Percentiles rank a stretch among this genome's conserved stretches.
Conservation (phyloP, 2,329 filamentous ascomycete species). For the Paraconiothyrium sp. region DNA sequence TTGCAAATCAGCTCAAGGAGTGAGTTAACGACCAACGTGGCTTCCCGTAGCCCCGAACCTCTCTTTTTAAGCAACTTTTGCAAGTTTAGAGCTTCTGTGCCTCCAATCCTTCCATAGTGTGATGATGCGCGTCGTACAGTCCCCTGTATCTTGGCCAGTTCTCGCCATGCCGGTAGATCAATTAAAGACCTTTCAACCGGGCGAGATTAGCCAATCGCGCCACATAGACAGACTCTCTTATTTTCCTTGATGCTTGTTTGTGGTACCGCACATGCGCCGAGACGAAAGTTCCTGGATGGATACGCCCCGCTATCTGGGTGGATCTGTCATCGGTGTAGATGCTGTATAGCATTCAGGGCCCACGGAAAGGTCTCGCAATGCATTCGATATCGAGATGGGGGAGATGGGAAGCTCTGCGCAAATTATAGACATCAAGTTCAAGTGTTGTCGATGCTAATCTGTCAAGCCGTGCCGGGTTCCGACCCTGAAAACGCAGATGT, state of each 20-base stretch:
- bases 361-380: too few species aligned
- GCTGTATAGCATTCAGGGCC: background rate
- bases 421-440: too few species aligned
- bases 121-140: constrained; percentile 18
- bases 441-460: background rate
- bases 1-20: constrained; percentile 18
- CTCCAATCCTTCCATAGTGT: constrained; percentile 16
- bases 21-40: background rate
- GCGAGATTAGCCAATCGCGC: constrained; percentile 10
- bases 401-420: background rate
- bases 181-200: constrained; percentile 21
- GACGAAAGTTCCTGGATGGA: constrained; percentile 1
- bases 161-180: constrained; percentile 18
- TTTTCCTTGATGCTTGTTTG: constrained; percentile 12
- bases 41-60: background rate
- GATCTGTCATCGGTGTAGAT: background rate
- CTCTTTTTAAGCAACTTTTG: constrained; percentile 2
- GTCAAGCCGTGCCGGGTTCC: background rate
- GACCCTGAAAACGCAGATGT: background rate
- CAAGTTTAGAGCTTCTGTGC: background rate
- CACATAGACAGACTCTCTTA: background rate
- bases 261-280: constrained; percentile 5
- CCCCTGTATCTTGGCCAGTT: constrained; percentile 25
- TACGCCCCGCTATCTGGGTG: constrained; percentile 19
- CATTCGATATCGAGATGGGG: too few species aligned